Evolutionary conservation across 768 basidiomycete genomes (phyloP).

Genomic region (Rhodotorula taiwanensis): DNA sequence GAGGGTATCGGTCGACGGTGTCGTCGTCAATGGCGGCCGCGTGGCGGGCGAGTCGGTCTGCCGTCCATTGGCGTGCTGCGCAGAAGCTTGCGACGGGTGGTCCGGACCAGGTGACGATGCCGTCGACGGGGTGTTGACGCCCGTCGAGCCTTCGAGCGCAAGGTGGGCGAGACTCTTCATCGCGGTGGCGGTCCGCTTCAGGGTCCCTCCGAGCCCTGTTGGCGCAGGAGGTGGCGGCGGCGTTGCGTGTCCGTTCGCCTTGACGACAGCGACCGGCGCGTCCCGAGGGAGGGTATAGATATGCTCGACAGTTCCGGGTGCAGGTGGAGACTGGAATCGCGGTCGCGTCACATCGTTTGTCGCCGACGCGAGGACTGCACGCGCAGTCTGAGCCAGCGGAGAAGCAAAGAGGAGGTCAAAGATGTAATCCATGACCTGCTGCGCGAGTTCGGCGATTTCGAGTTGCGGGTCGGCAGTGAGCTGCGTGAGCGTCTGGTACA

Average conservation of each 20-base stretch:
- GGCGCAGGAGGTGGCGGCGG: neutral
- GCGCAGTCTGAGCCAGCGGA: slow-evolving; percentile 27
- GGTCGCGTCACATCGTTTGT: slow-evolving; percentile 31
- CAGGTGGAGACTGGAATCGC: slow-evolving; percentile 11
- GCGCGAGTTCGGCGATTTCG: slow-evolving; percentile 84
- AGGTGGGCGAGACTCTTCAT: slow-evolving; percentile 29
- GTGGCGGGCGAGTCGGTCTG: neutral
- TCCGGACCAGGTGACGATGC: neutral
- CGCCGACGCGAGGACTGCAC: slow-evolving; percentile 17
- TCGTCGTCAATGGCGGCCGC: neutral
- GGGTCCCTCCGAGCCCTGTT: slow-evolving; percentile 5
- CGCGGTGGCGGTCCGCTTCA: slow-evolving; percentile 30
- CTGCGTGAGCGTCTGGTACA: slow-evolving; percentile 63
- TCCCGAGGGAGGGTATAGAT: neutral
- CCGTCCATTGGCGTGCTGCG: neutral
- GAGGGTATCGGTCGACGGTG: slow-evolving; percentile 32
- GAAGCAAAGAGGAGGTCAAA: slow-evolving; percentile 63
- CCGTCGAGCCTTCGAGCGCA: slow-evolving; percentile 15
- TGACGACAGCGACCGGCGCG: neutral
- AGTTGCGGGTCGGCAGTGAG: slow-evolving; percentile 86
- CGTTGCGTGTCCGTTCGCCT: neutral
- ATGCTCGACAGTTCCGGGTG: slow-evolving; percentile 17
- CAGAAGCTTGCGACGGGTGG: neutral
- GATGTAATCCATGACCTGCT: slow-evolving; percentile 85
- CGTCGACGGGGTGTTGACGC: neutral